Percentiles rank a stretch among this genome's conserved stretches.
Evolutionary conservation across 106 monocot genomes (phyloP).

Genomic region (Dendrobium catenatum): DNA sequence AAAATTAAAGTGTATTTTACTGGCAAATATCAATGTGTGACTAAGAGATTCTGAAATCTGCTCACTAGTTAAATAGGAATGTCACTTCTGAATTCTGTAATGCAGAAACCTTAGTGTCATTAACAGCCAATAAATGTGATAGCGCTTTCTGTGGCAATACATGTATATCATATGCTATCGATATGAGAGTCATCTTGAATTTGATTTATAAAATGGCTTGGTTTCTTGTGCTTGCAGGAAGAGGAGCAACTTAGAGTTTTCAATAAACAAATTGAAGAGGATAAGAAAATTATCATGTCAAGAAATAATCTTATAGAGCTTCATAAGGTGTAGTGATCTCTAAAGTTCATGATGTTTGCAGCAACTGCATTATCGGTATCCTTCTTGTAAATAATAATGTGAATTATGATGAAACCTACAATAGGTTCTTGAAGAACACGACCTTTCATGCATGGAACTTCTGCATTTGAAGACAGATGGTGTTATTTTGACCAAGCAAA

Average conservation of each 20-base stretch:
- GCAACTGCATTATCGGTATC: not conserved
- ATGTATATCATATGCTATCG: too few species aligned
- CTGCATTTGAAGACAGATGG: conserved; percentile 67
- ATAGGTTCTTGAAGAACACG: conserved; percentile 79
- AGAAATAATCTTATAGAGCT: conserved; percentile 81
- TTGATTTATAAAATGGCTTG: not conserved
- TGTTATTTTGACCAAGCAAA: conserved; percentile 61
- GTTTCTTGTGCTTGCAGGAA: conserved; percentile 45
- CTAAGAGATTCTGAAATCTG: not conserved
- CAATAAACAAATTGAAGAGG: conserved; percentile 21
- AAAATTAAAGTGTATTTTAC: not conserved
- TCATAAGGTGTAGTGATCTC: conserved; percentile 45
- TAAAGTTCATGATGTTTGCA: not conserved
- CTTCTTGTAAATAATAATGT: not conserved
- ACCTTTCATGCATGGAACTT: conserved; percentile 72
- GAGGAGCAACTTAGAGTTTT: conserved; percentile 59
- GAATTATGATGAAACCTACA: too few species aligned
- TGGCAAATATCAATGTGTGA: not conserved
- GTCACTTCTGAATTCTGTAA: not conserved
- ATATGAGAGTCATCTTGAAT: not conserved
- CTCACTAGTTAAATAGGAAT: not conserved
- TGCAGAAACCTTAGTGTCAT: not conserved
- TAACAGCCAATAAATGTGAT: too few species aligned
- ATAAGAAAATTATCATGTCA: conserved; percentile 57
- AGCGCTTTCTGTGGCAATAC: too few species aligned